Percentiles rank a stretch among this genome's conserved stretches.
These are phyloP conservation scores for Hypoxylon sp. DNA, from an alignment of 2,329 filamentous ascomycete genomes.

Conservation along the genomic window DNA sequence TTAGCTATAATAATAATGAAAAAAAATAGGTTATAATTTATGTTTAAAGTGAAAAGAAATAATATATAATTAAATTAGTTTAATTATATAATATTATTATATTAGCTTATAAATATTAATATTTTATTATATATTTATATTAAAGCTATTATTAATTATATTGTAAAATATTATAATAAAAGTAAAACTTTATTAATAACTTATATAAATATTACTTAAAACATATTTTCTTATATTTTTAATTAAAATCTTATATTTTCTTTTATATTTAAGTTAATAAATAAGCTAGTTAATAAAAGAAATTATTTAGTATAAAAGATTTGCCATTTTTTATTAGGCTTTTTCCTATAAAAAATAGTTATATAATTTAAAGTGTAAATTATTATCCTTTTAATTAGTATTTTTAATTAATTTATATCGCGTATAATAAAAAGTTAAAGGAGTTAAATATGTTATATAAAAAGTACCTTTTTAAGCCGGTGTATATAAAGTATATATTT, in stretches of 20 bases:
- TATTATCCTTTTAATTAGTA: neutral
- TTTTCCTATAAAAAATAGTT: slow-evolving; percentile 1
- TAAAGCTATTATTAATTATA: neutral
- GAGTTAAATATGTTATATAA: neutral
- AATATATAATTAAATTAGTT: neutral
- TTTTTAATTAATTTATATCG: neutral
- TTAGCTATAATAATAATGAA: neutral
- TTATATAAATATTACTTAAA: neutral
- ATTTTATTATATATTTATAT: neutral
- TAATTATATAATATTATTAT: slow-evolving; percentile 1
- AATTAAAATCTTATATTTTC: neutral
- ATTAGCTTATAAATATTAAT: slow-evolving; percentile 1
- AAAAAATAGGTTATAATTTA: neutral
- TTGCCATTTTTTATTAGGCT: neutral
- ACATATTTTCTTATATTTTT: neutral
- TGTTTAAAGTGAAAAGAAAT: neutral
- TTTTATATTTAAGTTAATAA: slow-evolving; percentile 3
- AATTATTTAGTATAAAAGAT: neutral
- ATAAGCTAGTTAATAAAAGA: neutral
- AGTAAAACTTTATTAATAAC: neutral
- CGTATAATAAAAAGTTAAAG: neutral
- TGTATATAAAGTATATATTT: no score
- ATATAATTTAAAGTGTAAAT: neutral
- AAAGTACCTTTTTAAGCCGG: neutral
- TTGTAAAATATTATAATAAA: slow-evolving; percentile 10